Conservation (phyloP, 1,284 basidiomycete species). For the Wallemia mellicola region DNA sequence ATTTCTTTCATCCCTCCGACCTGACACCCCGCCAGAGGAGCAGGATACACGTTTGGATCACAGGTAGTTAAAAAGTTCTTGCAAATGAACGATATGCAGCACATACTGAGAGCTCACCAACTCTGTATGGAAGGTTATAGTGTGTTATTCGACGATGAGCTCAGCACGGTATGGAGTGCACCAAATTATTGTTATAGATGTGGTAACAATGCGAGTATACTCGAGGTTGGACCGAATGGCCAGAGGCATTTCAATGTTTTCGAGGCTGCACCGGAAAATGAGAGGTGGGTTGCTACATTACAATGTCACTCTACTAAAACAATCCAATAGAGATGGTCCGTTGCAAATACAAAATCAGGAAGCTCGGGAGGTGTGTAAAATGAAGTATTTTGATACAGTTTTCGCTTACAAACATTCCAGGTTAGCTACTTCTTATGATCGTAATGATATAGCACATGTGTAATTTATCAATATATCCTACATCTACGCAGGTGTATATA, state of each 20-base stretch:
- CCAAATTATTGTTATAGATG: conserved; percentile 91
- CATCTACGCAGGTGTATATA: not conserved
- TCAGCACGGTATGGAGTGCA: conserved; percentile 94
- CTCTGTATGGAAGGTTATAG: conserved; percentile 98
- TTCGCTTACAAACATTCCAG: not conserved
- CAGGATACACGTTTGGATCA: conserved; percentile 94
- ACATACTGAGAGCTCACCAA: conserved; percentile 92
- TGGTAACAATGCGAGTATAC: conserved; percentile 83
- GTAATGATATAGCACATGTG: not conserved
- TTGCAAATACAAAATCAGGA: conserved; percentile 2
- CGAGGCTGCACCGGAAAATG: conserved; percentile 94
- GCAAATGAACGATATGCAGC: conserved; percentile 76
- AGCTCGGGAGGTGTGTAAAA: not conserved
- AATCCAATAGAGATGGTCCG: conserved; percentile 4
- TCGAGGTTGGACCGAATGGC: conserved; percentile 78
- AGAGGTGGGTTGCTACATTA: conserved; percentile 14
- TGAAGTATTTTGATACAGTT: not conserved
- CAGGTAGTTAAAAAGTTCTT: conserved; percentile 97
- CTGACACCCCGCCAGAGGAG: conserved; percentile 51
- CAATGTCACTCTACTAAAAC: not conserved
- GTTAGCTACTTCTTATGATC: conserved; percentile 1
- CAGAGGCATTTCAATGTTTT: conserved; percentile 89
- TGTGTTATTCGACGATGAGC: conserved; percentile 72
- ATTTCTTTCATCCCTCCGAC: not conserved
- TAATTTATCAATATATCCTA: not conserved